Conservation (phyloP, 2,329 filamentous ascomycete species). For the Alternaria sp. region DNA sequence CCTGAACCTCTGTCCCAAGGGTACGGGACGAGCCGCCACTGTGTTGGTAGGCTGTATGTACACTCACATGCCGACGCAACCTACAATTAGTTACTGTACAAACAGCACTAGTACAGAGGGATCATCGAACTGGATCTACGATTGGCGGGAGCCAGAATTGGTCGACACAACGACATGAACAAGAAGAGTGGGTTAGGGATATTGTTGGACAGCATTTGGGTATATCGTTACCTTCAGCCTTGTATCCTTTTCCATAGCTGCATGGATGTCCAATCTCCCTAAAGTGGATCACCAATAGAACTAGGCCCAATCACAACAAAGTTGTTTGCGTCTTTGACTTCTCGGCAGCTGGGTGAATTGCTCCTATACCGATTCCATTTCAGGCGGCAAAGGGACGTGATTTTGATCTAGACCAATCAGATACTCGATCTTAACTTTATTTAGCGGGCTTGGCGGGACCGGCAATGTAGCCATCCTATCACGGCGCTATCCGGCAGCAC, state of each 20-base stretch:
- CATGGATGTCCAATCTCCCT: conserved; percentile 10
- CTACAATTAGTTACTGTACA: neutral
- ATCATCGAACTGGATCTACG: neutral
- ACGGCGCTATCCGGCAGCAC: conserved; percentile 14
- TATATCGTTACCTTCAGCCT: neutral
- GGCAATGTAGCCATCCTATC: conserved; percentile 28
- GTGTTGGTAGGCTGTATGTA: conserved; percentile 1
- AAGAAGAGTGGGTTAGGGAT: neutral
- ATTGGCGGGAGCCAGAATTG: neutral
- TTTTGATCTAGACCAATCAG: conserved; percentile 23
- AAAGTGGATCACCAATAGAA: conserved; percentile 21
- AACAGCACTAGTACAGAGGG: neutral
- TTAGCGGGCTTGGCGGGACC: conserved; percentile 14
- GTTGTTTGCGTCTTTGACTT: conserved; percentile 14
- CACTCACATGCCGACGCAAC: conserved; percentile 2
- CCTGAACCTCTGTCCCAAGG: conserved; percentile 20
- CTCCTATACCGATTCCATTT: conserved; percentile 20
- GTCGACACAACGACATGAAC: neutral
- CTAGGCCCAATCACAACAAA: conserved; percentile 24
- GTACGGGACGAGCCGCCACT: conserved; percentile 37
- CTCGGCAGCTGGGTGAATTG: conserved; percentile 11
- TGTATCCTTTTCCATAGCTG: neutral
- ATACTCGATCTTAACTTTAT: neutral
- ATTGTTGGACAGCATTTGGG: neutral
- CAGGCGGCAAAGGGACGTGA: conserved; percentile 16